These are phyloP conservation scores for Ambrosiella beaveri DNA, from an alignment of 2,329 filamentous ascomycete species.

Conservation along the genomic window DNA sequence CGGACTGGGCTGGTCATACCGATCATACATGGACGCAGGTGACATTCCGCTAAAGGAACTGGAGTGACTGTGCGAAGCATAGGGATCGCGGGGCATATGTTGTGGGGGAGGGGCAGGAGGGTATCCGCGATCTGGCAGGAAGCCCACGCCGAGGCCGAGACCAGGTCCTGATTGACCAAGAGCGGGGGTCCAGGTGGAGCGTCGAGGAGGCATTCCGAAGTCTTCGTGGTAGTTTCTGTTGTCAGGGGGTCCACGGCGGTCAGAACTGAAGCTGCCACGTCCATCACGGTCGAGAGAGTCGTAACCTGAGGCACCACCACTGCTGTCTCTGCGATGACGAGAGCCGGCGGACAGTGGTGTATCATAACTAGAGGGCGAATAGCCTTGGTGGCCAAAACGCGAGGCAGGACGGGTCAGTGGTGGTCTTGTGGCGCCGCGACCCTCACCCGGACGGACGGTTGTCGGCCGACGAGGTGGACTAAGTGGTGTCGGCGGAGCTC, in stretches of 20 bases:
- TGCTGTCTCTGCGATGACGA: constrained; percentile 6
- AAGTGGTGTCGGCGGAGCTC: constrained; percentile 10
- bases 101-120: not conserved
- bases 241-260: not conserved
- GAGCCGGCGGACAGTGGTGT: not conserved
- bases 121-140: not conserved
- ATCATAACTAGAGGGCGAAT: constrained; percentile 1
- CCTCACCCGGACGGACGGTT: constrained; percentile 3
- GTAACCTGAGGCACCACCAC: not conserved
- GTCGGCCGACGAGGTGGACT: constrained; percentile 9
- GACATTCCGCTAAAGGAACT: constrained; percentile 4
- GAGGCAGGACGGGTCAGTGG: not conserved
- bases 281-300: not conserved
- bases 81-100: not conserved
- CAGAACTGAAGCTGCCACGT: not conserved
- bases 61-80: constrained; percentile 4
- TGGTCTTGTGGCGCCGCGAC: not conserved
- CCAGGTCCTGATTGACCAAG: not conserved
- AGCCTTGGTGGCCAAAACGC: constrained; percentile 6
- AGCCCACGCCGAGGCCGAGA: not conserved
- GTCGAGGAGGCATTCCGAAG: not conserved
- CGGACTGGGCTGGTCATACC: constrained; percentile 2
- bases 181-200: constrained; percentile 1
- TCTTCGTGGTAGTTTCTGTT: not conserved
- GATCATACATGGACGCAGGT: not conserved